phyloP scores from a whole-genome alignment of 345 rosid genomes.

The Barbarea vulgaris region DNA sequence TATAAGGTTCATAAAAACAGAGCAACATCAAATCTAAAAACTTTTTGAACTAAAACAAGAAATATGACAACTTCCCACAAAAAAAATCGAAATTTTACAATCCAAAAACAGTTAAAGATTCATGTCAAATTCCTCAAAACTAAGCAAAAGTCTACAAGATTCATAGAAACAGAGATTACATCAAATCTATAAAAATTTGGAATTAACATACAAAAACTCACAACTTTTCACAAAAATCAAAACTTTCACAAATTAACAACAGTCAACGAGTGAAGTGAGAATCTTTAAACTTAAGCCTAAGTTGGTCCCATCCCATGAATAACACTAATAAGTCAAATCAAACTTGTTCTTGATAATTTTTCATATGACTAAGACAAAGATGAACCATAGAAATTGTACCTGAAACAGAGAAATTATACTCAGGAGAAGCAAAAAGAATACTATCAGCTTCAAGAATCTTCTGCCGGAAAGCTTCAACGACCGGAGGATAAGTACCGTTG shows the following conservation, averaged over 20 bases:
- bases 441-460: constrained; percentile 66
- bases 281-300: neutral
- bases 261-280: neutral
- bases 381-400: constrained; percentile 41
- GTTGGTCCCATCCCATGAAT: neutral
- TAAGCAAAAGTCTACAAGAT: neutral
- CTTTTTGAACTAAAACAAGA: neutral
- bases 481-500: constrained; percentile 59
- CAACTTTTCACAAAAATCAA: neutral
- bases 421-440: constrained; percentile 81
- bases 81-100: neutral
- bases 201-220: neutral
- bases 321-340: neutral
- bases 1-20: neutral
- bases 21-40: neutral
- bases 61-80: neutral
- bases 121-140: neutral
- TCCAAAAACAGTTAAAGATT: too few relatives aligned
- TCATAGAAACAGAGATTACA: neutral
- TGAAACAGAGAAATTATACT: constrained; percentile 72
- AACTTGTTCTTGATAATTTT: neutral
- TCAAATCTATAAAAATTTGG: neutral
- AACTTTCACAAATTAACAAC: neutral
- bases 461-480: constrained; percentile 66
- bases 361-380: neutral